Evolutionary conservation across 257 asterid species (phyloP).

Genomic region (Thymus quinquecostatus): DNA sequence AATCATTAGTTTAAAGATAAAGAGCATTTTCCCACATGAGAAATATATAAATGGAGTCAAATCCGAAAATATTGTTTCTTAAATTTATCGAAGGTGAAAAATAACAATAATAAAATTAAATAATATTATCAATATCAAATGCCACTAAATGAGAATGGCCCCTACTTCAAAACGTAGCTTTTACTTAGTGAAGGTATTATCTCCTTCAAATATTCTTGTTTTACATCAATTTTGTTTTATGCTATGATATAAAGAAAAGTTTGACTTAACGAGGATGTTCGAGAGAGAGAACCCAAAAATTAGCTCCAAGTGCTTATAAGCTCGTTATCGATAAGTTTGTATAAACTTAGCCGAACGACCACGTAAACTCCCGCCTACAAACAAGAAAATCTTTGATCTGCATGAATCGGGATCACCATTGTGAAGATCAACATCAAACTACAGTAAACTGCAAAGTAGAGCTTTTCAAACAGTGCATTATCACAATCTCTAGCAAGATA

Average conservation of each 20-base stretch:
- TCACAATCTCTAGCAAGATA: background rate
- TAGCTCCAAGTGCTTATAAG: too few relatives aligned
- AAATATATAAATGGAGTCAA: slow-evolving; percentile 10
- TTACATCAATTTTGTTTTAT: background rate
- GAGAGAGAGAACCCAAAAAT: too few relatives aligned
- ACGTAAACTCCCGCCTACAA: slow-evolving; percentile 1
- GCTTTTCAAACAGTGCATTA: slow-evolving; percentile 15
- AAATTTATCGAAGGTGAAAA: background rate
- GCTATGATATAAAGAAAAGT: background rate
- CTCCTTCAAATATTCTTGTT: background rate
- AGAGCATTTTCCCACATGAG: background rate
- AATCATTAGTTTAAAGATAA: slow-evolving; percentile 33
- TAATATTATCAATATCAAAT: background rate
- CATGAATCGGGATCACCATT: slow-evolving; percentile 11
- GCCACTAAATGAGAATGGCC: background rate
- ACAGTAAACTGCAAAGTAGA: background rate
- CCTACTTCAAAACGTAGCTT: background rate
- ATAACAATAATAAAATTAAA: background rate
- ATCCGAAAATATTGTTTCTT: background rate
- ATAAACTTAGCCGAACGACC: too few relatives aligned
- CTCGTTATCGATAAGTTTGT: too few relatives aligned
- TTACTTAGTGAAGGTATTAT: background rate
- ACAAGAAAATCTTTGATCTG: background rate
- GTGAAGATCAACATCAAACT: background rate
- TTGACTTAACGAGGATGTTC: background rate